These are phyloP conservation scores for Didymella keratinophila DNA, from an alignment of 2,329 filamentous ascomycete genomes.

Conservation along the genomic window DNA sequence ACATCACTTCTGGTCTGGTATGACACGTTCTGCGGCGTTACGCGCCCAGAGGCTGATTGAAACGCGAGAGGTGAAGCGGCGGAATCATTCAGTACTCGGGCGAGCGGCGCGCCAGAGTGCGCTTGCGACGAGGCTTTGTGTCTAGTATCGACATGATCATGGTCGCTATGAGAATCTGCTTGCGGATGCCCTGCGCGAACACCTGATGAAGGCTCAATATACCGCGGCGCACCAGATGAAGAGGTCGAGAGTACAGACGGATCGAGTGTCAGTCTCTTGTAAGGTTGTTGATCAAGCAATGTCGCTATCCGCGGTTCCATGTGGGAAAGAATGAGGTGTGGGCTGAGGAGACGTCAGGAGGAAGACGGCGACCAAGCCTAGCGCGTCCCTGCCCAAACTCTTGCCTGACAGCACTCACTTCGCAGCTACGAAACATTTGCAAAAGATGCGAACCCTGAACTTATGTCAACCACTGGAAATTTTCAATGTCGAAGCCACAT, in stretches of 20 bases:
- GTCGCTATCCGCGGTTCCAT: slow-evolving; percentile 44
- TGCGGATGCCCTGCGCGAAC: slow-evolving; percentile 18
- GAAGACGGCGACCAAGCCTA: slow-evolving; percentile 11
- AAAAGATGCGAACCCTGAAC: neutral
- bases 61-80: slow-evolving; percentile 16
- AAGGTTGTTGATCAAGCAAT: slow-evolving; percentile 31
- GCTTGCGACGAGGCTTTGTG: slow-evolving; percentile 15
- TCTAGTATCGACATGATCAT: slow-evolving; percentile 16
- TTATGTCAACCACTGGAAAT: neutral
- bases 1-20: slow-evolving; percentile 44
- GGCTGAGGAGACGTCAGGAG: neutral
- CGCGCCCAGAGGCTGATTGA: slow-evolving; percentile 24
- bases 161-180: slow-evolving; percentile 12
- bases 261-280: slow-evolving; percentile 27
- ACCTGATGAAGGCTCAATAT: slow-evolving; percentile 26
- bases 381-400: neutral
- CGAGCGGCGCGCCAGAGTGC: slow-evolving; percentile 44
- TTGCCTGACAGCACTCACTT: neutral
- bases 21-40: slow-evolving; percentile 26
- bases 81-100: slow-evolving; percentile 46
- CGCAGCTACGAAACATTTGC: neutral
- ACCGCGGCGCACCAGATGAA: slow-evolving; percentile 19
- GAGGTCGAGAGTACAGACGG: slow-evolving; percentile 21
- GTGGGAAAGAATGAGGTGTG: slow-evolving; percentile 6
- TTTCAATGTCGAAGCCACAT: neutral